Evolutionary conservation across 2,329 filamentous ascomycete species (phyloP), one percentile per base, ranked within the genome.

Genomic region (Diplodia scrobiculata): DNA sequence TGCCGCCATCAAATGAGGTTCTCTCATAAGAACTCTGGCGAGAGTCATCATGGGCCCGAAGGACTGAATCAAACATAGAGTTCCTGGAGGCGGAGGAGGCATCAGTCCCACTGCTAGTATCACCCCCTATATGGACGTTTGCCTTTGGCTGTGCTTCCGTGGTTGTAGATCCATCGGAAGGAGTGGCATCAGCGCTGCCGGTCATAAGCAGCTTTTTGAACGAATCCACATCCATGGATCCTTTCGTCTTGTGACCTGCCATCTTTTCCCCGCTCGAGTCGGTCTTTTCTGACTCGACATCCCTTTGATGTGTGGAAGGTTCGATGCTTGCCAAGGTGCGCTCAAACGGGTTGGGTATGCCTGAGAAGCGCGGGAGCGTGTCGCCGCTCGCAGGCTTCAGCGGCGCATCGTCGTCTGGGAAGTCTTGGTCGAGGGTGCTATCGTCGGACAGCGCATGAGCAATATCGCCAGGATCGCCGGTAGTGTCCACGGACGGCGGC

Each of bases 121-220:
- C 76, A 47, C 74, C 73, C 32, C 73, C 68, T 58, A 73, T 67
- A 60, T 71, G 69, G 52, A 64, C 68, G 45, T 69, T 34, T 17
- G 63, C 52, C 11, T 38, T 41, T 10, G 55, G 41, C 17, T 36
- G 27, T 13, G n/a, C 58, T 11, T 45, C 36, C 9, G 66, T 13
- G 9, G 50, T 50, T 13, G 27, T n/a, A 29, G 66, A 51, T 11
- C 21, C 14, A 27, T 21, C 65, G 5, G 58, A 29, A 50, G 45
- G 7, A 36, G 41, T 5, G 11, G 19, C 13, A 68, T 74, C 83
- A 41, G 84, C 74, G 71, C 87, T 86, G 21, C 91, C 91, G 0
- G 90, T 95, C 79, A 95, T 82, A 55, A 95, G 82, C 68, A 95
- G 78, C 67, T 88, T 84, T 73, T 88, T 88, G 78, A 95, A 95